Conservation (phyloP, 2,329 filamentous ascomycete species). For the Plectosphaerella sp. region DNA sequence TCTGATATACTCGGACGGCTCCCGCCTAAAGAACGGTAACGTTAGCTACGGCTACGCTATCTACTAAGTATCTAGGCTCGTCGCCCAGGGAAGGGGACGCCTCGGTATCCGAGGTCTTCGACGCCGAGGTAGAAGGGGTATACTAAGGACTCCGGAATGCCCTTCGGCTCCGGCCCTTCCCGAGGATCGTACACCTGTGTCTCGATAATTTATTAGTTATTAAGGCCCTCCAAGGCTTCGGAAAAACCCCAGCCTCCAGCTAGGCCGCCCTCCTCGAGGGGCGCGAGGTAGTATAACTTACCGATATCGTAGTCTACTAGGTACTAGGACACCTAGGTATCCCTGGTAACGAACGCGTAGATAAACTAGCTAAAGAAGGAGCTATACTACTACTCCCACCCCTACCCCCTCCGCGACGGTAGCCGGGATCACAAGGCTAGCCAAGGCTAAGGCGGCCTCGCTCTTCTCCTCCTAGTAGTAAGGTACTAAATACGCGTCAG, state of each 20-base stretch:
- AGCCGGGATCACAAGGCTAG: too few species aligned
- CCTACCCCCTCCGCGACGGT: too few species aligned
- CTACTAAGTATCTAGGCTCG: background rate
- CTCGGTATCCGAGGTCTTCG: background rate
- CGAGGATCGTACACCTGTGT: too few species aligned
- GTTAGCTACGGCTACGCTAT: background rate
- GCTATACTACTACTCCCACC: background rate
- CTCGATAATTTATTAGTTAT: too few species aligned
- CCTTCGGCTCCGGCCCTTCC: too few species aligned
- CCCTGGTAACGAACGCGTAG: background rate
- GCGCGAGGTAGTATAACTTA: background rate
- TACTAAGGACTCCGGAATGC: too few species aligned
- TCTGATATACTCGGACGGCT: constrained; percentile 1
- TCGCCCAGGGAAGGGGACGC: background rate
- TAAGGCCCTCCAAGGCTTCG: too few species aligned
- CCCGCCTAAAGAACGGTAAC: background rate
- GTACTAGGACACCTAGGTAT: background rate
- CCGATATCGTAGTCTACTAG: background rate
- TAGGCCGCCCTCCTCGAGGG: background rate
- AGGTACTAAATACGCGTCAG: too few species aligned
- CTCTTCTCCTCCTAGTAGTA: too few species aligned
- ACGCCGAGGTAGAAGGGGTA: background rate
- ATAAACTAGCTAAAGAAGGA: background rate
- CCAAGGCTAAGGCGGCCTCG: too few species aligned
- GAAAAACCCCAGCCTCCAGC: background rate